Evolutionary conservation across 1,284 basidiomycete species (phyloP).

Genomic region (Malassezia yamatoensis): DNA sequence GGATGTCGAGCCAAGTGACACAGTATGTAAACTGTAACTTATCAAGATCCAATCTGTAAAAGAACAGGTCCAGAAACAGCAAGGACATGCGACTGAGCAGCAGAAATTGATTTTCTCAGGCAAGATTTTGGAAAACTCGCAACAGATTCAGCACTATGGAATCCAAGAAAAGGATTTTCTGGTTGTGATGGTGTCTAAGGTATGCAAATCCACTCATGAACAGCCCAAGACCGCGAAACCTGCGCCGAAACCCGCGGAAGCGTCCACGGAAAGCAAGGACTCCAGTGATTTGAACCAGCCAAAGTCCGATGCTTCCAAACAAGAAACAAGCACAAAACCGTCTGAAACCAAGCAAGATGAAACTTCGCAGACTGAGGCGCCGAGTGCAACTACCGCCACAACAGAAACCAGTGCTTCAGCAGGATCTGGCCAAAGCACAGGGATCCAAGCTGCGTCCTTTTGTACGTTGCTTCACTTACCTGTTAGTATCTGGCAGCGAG

Average conservation of each 20-base stretch:
- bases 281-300: neutral
- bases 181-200: slow-evolving; percentile 96
- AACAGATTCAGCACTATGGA: slow-evolving; percentile 74
- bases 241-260: slow-evolving; percentile 8
- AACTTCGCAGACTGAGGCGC: neutral
- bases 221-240: slow-evolving; percentile 28
- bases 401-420: neutral
- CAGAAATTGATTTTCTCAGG: slow-evolving; percentile 97
- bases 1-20: slow-evolving; percentile 40
- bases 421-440: neutral
- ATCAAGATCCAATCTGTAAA: slow-evolving; percentile 63
- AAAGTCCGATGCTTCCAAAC: slow-evolving; percentile 2
- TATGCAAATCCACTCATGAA: slow-evolving; percentile 46
- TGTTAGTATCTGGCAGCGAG: slow-evolving; percentile 23
- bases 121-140: slow-evolving; percentile 80
- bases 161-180: slow-evolving; percentile 99
- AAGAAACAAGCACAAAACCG: neutral
- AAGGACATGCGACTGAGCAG: slow-evolving; percentile 62
- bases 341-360: neutral
- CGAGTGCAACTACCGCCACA: neutral
- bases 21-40: neutral
- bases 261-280: neutral
- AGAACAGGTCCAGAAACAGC: slow-evolving; percentile 66
- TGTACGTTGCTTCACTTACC: neutral
- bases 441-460: slow-evolving; percentile 12